Evolutionary conservation across 805 yeast genomes (phyloP), one percentile per base, ranked within the genome.

Genomic region (Metahyphopichia silvanorum): DNA sequence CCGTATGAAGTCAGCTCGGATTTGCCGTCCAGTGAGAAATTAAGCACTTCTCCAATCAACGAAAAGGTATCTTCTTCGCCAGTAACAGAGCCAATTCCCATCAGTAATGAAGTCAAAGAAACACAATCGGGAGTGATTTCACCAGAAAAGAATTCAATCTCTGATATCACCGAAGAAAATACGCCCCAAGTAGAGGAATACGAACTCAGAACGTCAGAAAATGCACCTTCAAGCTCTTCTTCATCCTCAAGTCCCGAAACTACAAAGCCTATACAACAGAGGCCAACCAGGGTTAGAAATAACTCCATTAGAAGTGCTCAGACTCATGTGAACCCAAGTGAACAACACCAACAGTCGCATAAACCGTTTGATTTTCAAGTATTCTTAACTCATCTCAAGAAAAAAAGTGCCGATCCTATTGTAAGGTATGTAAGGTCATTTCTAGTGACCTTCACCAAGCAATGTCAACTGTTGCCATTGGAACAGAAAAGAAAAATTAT

Each of bases 401-500:
- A 75, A 32, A 82, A 79, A 42, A 69, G 72, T 34, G 96, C 98
- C 4, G 95, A 86, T 37, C 97, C 98, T 0, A 74, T 88, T 22
- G 88, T 89, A 5, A 74, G 86, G 36, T 93, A 91, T 51, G 75
- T 89, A 25, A 79, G 82, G 46, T 86, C 96, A 2, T 94, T 93
- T 47, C 60, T 94, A 27, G 74, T 70, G 27, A 91, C 87, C 35
- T 93, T 91, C 44, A 66, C 74, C 30, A 75, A 79, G 39, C 77
- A 74, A 31, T 66, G 73, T 2, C 53, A 51, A 21, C 47, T 58
- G 2, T 86, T 95, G 82, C 71, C 83, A 0, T 74, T 81, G 1
- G 68, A 72, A 5, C 98, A 93, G 55, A 94, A 91, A 57, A 71
- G 71, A 13, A 86, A 86, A 53, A 69, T 89, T 18, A 69, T 89